These are phyloP conservation scores for Vaucheria bursata DNA, from an alignment of 352 stramenopile genomes.

Conservation along the genomic window DNA sequence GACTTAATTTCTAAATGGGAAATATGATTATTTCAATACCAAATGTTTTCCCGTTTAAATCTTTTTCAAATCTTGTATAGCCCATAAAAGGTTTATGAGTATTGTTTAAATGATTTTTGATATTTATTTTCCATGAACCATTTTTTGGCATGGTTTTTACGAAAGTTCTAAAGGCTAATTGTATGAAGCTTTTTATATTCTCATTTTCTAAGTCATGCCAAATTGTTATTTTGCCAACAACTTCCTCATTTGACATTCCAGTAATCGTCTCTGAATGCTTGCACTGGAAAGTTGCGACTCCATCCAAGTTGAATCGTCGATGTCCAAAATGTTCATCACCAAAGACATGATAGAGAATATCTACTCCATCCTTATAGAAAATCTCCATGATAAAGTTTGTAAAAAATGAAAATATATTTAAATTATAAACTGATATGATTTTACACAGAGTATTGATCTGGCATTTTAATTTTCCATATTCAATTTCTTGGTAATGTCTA, in stretches of 20 bases:
- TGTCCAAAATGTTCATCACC: not conserved
- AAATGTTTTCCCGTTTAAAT: not conserved
- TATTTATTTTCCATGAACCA: slow-evolving; percentile 1
- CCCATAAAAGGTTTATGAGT: not conserved
- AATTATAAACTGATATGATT: not conserved
- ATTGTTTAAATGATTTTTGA: not conserved
- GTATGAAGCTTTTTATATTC: not conserved
- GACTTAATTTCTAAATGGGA: no score
- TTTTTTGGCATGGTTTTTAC: not conserved
- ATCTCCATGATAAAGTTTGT: not conserved
- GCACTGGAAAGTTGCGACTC: not conserved
- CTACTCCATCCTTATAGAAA: not conserved
- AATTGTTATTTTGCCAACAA: not conserved
- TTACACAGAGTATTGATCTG: not conserved
- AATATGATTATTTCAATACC: not conserved
- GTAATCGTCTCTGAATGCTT: not conserved
- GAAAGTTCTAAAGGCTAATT: not conserved
- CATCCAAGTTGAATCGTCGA: not conserved
- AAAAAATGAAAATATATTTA: not conserved
- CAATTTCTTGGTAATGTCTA: not conserved
- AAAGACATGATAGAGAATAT: not conserved
- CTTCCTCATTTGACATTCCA: not conserved
- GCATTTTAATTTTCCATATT: not conserved
- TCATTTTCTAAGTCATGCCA: not conserved
- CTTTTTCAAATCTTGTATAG: not conserved